These are phyloP conservation scores for Dunaliella sp. DNA, from an alignment of 139 green algal species.

Conservation along the genomic window DNA sequence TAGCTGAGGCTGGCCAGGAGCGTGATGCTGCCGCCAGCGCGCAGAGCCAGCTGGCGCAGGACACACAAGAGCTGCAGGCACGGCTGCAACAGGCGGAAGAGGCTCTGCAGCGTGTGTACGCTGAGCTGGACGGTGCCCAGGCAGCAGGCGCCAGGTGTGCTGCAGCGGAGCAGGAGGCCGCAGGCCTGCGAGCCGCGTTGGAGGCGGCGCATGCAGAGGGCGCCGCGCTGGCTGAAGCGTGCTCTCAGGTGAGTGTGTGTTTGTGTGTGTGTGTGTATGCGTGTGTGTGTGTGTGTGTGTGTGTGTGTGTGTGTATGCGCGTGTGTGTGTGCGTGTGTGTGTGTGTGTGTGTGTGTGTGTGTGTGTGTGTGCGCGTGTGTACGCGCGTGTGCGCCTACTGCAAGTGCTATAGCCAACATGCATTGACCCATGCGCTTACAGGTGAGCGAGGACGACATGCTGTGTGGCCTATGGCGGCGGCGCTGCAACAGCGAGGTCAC, in stretches of 20 bases:
- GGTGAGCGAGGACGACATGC: slow-evolving; percentile 85
- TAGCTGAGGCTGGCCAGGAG: neutral
- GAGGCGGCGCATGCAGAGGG: too few species aligned
- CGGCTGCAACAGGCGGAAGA: neutral
- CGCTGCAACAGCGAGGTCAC: slow-evolving; percentile 37
- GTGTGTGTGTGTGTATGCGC: neutral
- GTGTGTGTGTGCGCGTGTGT: neutral
- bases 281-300: neutral
- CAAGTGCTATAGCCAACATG: too few species aligned
- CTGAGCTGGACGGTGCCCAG: neutral
- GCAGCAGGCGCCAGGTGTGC: neutral
- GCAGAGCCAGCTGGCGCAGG: neutral
- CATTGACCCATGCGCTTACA: slow-evolving; percentile 11
- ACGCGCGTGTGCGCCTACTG: neutral
- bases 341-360: neutral
- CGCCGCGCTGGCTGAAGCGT: too few species aligned
- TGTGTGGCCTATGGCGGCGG: slow-evolving; percentile 83
- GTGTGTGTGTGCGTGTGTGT: neutral
- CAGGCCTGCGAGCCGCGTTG: too few species aligned
- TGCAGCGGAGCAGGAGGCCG: neutral
- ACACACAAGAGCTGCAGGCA: neutral
- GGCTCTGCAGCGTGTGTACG: neutral
- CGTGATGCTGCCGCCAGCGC: too few species aligned
- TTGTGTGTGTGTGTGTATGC: neutral
- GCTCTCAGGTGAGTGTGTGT: neutral